These are phyloP conservation scores for Diaporthe amygdali DNA, from an alignment of 2,329 filamentous ascomycete species.

Conservation along the genomic window DNA sequence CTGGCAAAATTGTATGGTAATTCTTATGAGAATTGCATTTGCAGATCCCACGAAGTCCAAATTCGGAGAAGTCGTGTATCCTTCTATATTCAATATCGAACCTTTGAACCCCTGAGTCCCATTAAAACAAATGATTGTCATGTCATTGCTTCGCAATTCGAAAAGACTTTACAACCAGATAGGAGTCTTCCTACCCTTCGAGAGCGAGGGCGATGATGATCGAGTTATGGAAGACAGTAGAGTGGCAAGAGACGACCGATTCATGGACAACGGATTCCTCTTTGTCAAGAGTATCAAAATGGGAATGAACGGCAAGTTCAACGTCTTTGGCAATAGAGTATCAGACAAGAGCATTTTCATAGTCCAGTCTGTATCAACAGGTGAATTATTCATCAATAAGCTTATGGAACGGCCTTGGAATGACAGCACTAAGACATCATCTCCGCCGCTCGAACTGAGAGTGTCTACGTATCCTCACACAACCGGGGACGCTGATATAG, in stretches of 20 bases:
- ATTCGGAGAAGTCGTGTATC: background rate
- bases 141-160: background rate
- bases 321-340: no score
- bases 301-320: background rate
- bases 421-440: fast-evolving
- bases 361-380: background rate
- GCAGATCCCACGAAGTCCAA: background rate
- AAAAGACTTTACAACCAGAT: background rate
- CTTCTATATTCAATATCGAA: background rate
- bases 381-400: background rate
- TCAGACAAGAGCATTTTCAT: background rate
- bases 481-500: background rate
- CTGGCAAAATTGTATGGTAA: background rate
- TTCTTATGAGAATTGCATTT: background rate
- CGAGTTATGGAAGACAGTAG: background rate
- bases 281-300: background rate
- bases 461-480: background rate
- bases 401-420: background rate
- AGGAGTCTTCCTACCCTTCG: background rate
- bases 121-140: background rate
- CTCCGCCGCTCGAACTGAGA: background rate
- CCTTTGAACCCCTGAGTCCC: background rate
- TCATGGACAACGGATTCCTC: background rate
- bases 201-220: background rate
- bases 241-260: background rate